phyloP scores from a whole-genome alignment of 1,139 yeast species.

The Zygoascus sp. region DNA sequence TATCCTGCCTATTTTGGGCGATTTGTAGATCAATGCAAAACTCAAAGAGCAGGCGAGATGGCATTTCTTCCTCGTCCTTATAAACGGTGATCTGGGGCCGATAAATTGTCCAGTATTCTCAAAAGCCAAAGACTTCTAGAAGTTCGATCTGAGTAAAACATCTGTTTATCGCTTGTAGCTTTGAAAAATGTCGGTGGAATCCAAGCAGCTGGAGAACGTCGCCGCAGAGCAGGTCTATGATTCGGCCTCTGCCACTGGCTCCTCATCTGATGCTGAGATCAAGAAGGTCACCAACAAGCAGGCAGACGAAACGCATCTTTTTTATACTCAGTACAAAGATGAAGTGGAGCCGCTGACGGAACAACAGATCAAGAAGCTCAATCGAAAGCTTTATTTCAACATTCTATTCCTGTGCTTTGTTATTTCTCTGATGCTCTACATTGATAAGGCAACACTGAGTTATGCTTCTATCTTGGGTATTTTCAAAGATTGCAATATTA shows the following conservation, averaged over 20 bases:
- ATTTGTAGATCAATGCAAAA: neutral
- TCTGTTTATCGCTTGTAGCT: no score
- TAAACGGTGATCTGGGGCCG: neutral
- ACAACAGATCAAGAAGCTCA: slow-evolving; percentile 36
- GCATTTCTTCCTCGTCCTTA: neutral
- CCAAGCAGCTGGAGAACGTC: neutral
- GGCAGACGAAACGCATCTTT: slow-evolving; percentile 40
- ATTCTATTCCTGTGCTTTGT: slow-evolving; percentile 30
- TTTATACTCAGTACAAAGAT: slow-evolving; percentile 36
- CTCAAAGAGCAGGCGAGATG: neutral
- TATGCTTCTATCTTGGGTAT: slow-evolving; percentile 43
- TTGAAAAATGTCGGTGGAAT: neutral
- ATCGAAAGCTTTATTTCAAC: slow-evolving; percentile 37
- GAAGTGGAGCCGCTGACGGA: slow-evolving; percentile 19
- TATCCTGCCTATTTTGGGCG: neutral
- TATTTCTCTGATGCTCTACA: slow-evolving; percentile 32
- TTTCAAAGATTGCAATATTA: slow-evolving; percentile 40
- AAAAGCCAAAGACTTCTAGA: neutral
- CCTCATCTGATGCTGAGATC: neutral
- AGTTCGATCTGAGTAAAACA: neutral
- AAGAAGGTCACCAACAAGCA: slow-evolving; percentile 17
- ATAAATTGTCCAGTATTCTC: neutral
- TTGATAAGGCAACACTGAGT: slow-evolving; percentile 45
- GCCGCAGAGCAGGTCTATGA: neutral
- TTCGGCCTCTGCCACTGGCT: neutral